Percentiles rank a stretch among this genome's conserved stretches.
phyloP scores from a whole-genome alignment of 371 early-diverging fungal species.

The Blakeslea trispora region DNA sequence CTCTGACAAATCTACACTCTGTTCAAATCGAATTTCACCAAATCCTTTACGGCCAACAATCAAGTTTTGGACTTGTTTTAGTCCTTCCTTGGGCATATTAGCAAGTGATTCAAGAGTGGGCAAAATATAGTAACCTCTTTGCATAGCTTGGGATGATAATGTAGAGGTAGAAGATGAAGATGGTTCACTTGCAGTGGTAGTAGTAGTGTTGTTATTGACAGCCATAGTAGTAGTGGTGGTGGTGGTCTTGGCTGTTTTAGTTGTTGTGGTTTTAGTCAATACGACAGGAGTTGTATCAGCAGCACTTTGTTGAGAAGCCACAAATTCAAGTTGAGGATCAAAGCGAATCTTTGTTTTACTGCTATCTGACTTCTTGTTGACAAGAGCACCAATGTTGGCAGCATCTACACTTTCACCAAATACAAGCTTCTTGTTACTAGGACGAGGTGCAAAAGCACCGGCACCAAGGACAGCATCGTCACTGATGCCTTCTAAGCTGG shows the following conservation, averaged over 20 bases:
- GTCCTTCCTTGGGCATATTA: constrained; percentile 61
- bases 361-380: constrained; percentile 27
- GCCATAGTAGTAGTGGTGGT: constrained; percentile 1
- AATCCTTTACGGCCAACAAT: constrained; percentile 69
- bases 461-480: constrained; percentile 69
- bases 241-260: background rate
- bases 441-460: constrained; percentile 72
- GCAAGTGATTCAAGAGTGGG: constrained; percentile 36
- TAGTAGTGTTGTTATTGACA: constrained; percentile 10
- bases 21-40: constrained; percentile 77
- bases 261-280: constrained; percentile 2
- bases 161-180: constrained; percentile 8
- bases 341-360: constrained; percentile 24
- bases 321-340: constrained; percentile 34
- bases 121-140: constrained; percentile 39
- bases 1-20: constrained; percentile 80
- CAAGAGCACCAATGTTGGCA: constrained; percentile 26
- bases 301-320: constrained; percentile 21
- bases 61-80: constrained; percentile 76
- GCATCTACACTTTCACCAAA: constrained; percentile 41
- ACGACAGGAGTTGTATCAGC: background rate
- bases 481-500: constrained; percentile 53
- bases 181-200: constrained; percentile 1
- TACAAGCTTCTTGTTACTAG: constrained; percentile 73
- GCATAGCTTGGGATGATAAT: constrained; percentile 19